Evolutionary conservation across 2,329 filamentous ascomycete species (phyloP).

Genomic region (Colletotrichum spinosum): DNA sequence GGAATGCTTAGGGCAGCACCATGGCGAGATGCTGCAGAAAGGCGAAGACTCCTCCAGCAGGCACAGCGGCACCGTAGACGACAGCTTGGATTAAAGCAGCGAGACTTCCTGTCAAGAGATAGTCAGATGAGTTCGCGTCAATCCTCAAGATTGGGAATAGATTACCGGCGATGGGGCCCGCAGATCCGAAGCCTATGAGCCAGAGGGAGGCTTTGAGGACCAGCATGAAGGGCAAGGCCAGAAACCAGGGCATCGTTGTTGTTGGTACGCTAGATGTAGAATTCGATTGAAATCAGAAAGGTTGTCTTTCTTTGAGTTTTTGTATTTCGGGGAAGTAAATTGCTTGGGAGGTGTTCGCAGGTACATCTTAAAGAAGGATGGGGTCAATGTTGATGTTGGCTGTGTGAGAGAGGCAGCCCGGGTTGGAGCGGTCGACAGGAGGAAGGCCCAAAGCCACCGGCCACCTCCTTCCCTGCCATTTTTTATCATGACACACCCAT

Average conservation of each 20-base stretch:
- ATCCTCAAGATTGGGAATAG: not conserved
- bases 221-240: not conserved
- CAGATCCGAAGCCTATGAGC: not conserved
- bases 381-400: no score
- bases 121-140: not conserved
- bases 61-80: not conserved
- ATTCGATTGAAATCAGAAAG: no score
- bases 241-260: not conserved
- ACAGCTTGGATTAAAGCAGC: not conserved
- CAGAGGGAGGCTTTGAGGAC: not conserved
- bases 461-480: no score
- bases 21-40: constrained; percentile 1
- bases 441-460: no score
- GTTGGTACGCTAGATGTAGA: not conserved
- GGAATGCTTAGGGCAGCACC: not conserved
- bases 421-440: no score
- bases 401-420: no score
- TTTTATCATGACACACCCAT: no score
- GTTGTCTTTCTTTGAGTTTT: no score
- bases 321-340: no score
- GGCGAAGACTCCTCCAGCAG: not conserved
- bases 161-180: not conserved
- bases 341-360: no score
- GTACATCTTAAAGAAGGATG: no score
- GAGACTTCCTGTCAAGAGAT: not conserved